Base-by-base conservation (phyloP, 2,329 filamentous ascomycete species). In the Sclerotinia borealis region DNA sequence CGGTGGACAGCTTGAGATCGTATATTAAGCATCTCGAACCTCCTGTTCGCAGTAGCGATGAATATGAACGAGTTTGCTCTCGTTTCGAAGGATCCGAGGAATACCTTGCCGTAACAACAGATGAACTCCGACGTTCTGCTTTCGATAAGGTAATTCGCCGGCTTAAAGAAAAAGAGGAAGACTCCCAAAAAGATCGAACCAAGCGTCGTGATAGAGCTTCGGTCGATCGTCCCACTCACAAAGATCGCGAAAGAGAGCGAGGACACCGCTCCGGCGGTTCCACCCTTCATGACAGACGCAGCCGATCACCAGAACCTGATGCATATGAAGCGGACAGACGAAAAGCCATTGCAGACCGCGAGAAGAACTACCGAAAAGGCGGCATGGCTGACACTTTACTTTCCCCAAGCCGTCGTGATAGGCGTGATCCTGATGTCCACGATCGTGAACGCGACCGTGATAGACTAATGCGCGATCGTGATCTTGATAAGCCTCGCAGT, bases 301-400 rank as follows among this genome's bases (percentile, higher is more conserved):
- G 91, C 74, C 91, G 92, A 71, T 93, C 89, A 70, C 93, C 92
- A n/a, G 95, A 98, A 76, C 85, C 86, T 64, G 93, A 99, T 78
- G 86, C 91, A 25, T 99, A 99, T 76, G 95, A 98, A 77, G 95
- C 93, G 65, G 95, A 99, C 75, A 87, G 95, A 68, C 89, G 92
- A 72, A 95, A 93, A 76, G 93, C 93, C 49, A 93, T 95, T 73
- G 92, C 93, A 64, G 93, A 96, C 74, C 89, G 96, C 54, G 96
- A 98, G 78, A 89, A 93, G 68, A 93, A 96, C 71, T 96, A 96
- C 77, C 88, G 91, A 75, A 96, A 95, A 78, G 81, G 85, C 50
- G 86, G 83, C 74, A 86, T 86, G 78, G 90, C 88, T 68, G 85
- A 87, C 71, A 84, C 80, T 68, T 76, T 86, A 25, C 75, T 87